Base-by-base conservation (phyloP, 257 asterid species). In the Echium plantagineum region DNA sequence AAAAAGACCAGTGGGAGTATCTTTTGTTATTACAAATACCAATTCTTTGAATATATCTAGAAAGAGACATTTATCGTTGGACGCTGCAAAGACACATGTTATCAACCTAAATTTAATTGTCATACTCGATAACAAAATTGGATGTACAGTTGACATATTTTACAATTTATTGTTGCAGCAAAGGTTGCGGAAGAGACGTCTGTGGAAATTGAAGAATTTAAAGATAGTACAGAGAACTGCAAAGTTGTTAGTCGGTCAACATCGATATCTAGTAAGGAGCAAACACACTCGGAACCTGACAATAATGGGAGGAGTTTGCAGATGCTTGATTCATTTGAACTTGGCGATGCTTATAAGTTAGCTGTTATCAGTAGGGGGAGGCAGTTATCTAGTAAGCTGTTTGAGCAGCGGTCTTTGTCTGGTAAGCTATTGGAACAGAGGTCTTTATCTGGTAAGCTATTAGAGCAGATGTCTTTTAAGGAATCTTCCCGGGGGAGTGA, bases 331-430 rank as follows among this genome's bases (percentile, higher is more conserved):
- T 59, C 84, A 24, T 70, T 90, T 61, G 94, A 90, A 51, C 88
- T 90, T 51, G 86, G 84, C 13, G 97, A 86, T 69, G 95, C 94
- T 60, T 90, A 90, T 71, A 90, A 66, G 67, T 66, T 84, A 68
- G 97, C 94, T 52, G 55, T 87, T 56, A 80, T 89, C 52, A 71
- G 70, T 61, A 78, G 81, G 70, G 83, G 85, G 31, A 75, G 91
- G 55, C 97, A 85, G 64, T 61, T 87, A 60, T 83, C 60, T 1
- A 31, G 94, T 22, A 87, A 80, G 77, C 66, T 85, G 74, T 73
- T 83, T 61, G 90, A 87, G 65, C 90, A 87, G 72, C 77, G 46
- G 73, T 90, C 96, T 48, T 78, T 87, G 16, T 42, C 60, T 21
- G 60, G 94, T 22, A 87, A 80, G 77, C 66, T 85, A 72, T 74